Evolutionary conservation across 2,329 filamentous ascomycete genomes (phyloP).

Genomic region (Aspergillus ustus): DNA sequence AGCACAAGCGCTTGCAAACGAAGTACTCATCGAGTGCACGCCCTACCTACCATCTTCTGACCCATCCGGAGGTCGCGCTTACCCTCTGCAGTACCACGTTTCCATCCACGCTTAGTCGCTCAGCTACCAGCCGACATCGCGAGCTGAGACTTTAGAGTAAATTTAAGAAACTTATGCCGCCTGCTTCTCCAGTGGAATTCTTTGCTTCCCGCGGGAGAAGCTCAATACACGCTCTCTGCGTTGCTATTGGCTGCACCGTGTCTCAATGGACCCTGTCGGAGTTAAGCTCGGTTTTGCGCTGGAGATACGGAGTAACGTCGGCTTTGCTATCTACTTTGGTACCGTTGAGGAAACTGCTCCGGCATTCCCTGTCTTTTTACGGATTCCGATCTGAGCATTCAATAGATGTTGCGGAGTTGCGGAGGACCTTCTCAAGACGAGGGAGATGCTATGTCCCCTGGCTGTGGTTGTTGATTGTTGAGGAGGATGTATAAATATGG

Average conservation of each 20-base stretch:
- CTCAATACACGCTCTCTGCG: not conserved
- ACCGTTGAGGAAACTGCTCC: not conserved
- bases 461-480: not conserved
- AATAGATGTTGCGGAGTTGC: not conserved
- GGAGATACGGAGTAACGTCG: not conserved
- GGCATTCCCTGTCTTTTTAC: not conserved
- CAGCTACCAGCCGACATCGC: not conserved
- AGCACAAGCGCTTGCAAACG: not conserved
- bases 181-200: not conserved
- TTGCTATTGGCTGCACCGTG: not conserved
- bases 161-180: not conserved
- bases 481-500: not conserved
- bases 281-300: not conserved
- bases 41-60: not conserved
- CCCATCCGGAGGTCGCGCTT: not conserved
- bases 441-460: not conserved
- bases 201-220: not conserved
- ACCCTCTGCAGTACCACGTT: not conserved
- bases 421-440: not conserved
- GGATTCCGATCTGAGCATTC: not conserved
- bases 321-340: not conserved
- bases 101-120: not conserved
- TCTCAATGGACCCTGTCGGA: not conserved
- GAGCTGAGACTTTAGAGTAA: not conserved
- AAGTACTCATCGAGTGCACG: not conserved